These are phyloP conservation scores for Agaricales sp. DNA, from an alignment of 1,284 basidiomycete genomes.

Conservation along the genomic window DNA sequence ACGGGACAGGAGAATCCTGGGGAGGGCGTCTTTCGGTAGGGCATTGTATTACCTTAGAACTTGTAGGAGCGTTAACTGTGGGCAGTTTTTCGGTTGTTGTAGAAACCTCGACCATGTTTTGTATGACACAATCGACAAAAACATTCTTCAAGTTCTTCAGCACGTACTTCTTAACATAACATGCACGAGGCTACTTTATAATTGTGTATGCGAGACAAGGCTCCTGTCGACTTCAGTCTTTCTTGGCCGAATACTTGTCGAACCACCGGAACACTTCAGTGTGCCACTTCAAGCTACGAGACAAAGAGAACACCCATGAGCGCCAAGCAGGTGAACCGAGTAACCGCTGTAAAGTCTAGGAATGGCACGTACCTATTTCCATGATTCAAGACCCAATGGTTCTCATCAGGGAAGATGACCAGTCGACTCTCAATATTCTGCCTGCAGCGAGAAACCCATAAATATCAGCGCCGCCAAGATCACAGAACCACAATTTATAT, in stretches of 20 bases:
- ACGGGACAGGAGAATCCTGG: too few relatives aligned
- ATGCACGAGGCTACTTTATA: too few relatives aligned
- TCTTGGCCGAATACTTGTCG: slow-evolving; percentile 54
- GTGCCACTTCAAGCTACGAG: slow-evolving; percentile 68
- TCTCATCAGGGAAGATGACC: slow-evolving; percentile 88
- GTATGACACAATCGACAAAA: too few relatives aligned
- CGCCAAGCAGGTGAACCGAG: background rate
- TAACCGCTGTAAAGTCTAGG: background rate
- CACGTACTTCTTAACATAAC: too few relatives aligned
- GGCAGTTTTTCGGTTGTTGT: too few relatives aligned
- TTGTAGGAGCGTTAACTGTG: too few relatives aligned
- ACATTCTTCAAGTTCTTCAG: too few relatives aligned
- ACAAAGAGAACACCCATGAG: background rate
- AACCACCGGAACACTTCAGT: slow-evolving; percentile 87
- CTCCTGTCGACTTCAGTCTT: slow-evolving; percentile 5
- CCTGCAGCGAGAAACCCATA: slow-evolving; percentile 26
- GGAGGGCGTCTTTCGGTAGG: too few relatives aligned
- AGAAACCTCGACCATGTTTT: too few relatives aligned
- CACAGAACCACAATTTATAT: slow-evolving; percentile 6
- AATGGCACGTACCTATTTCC: slow-evolving; percentile 47
- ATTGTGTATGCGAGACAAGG: too few relatives aligned
- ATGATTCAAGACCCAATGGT: slow-evolving; percentile 81
- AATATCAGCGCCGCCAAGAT: slow-evolving; percentile 9
- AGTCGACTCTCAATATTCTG: slow-evolving; percentile 71
- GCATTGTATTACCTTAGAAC: too few relatives aligned